Base-by-base conservation (phyloP, 179 eudicot genomes). In the Amaranthus tricolor region DNA sequence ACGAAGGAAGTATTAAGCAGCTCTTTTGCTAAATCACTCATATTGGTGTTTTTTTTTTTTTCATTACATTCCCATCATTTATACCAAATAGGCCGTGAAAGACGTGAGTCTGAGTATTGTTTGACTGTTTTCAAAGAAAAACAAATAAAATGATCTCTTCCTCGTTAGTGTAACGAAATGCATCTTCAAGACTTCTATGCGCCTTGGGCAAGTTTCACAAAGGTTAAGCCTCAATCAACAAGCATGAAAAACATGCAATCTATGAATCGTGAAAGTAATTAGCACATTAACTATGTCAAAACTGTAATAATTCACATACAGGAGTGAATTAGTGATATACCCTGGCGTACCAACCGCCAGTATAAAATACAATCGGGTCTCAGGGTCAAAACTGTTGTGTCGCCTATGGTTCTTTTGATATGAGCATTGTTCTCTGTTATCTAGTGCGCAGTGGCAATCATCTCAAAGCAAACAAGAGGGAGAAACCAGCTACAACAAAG, bases 401-500 rank as follows among this genome's bases (percentile, higher is more conserved):
- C 10, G 19, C 47, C 24, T 14, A 17, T 51, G 66, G 56, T 31
- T n/a, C 13, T 12, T 44, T n/a, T 47, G 24, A 15, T 7, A 7
- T 15, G 57, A 19, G 55, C 62, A 19, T 2, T 48, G 67, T 49
- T 58, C 48, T 14, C 58, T 19, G 58, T 64, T 78, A 85, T 81
- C 85, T 69, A 74, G 84, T 81, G 58, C 67, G 82, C 47, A 89
- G 82, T 21, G 76, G 76, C 66, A 93, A 75, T 72, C 84, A 82
- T 81, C 84, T 76, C 86, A 88, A 86, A 72, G 87, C 91, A 77
- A 88, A 76, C 81, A 93, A 59, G 62, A 86, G 20, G 6, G 95
- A 96, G 76, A 87, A 80, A 66, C 81, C 79, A n/a, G 89, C 71
- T n/a, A 87, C 49, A 45, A 86, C 87, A 62, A 95, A 91, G 70